Base-by-base conservation (phyloP, 345 rosid species). In the Eutrema yunnanense region DNA sequence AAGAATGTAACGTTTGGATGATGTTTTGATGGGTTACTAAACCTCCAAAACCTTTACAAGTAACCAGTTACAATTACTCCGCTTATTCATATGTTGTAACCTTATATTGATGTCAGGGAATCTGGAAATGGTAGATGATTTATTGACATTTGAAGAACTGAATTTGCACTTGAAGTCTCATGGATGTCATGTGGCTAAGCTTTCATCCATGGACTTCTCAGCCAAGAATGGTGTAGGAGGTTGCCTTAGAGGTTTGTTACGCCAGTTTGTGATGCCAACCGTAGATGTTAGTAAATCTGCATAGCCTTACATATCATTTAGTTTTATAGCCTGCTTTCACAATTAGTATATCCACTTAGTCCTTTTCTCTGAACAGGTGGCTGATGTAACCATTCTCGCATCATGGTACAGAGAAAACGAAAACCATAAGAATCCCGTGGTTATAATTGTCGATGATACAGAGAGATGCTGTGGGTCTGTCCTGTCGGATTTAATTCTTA, bases 41-140 rank as follows among this genome's bases (percentile, higher is more conserved):
- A 29, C 55, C 47, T 56, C 3, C 36, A 29, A 27, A 36, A 32
- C 7, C 27, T 55, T 36, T 55, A 47, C 14, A 73, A 43, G 63
- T 57, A 33, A 16, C 40, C 40, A 60, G 32, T 30, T 67, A 2
- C 32, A 22, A 2, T 49, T 42, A 62, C 44, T 14, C 14, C 4
- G 38, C 30, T n/a, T 61, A 27, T 61, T 47, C 53, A 53, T 63
- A 43, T 53, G 14, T 3, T 16, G 59, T 55, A 37, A 37, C 6
- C 4, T 26, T 62, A 8, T 42, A 57, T 42, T 77, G 22, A 9
- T 67, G 52, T 67, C 89, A 95, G 99, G 85, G 81, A 92, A 95
- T 77, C 71, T 95, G 88, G 99, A 92, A 84, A 87, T 95, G 78
- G 92, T 92, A 72, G 99, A 95, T 71, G 97, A 95, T 86, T 80